Evolutionary conservation across 2,329 filamentous ascomycete genomes (phyloP), one percentile per base, ranked within the genome.

Genomic region (Cladophialophora carrionii): DNA sequence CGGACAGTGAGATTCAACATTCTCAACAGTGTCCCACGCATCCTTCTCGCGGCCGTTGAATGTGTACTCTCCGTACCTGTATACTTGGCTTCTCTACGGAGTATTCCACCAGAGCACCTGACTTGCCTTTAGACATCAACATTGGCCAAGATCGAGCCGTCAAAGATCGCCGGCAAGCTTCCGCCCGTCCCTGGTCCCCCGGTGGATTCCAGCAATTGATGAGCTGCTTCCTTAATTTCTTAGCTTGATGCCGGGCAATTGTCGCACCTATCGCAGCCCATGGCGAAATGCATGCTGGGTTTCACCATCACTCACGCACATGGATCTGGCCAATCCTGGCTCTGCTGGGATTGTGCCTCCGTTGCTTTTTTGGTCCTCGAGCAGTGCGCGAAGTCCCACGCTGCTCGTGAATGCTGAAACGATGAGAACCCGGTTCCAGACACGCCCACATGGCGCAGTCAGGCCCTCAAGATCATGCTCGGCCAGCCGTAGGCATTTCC

Each of bases 301-400:
- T 67, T 67, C 64, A 67, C 61, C 61, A 64, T 62, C 32, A 48
- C 32, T 22, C 26, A 22, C 62, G 24, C 58, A 54, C 58, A 32
- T 26, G 32, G 37, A n/a, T 49, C 24, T 48, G 41, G 24, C 61
- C 64, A 64, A 67, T 63, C 64, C 62, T 49, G 43, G 51, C 12
- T 48, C 20, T 32, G 29, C 49, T 43, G 34, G 17, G n/a, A 32
- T 43, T 54, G 34, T 54, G 51, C 7, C 51, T 54, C 17, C n/a
- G 32, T 43, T 52, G 58, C 51, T 61, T 48, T 52, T 49, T 46
- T 10, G 2, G 17, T 41, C 34, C 46, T 37, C 34, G 31, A 60
- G 46, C 57, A 53, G 20, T 24, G 9, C 34, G 34, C 34, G 26
- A 54, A 32, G 49, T 61, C 37, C 48, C 58, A 48, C 58, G 58